Evolutionary conservation across 164 flowering plant species (phyloP), one percentile per base, ranked within the genome.

Genomic region (Paratinospora sagittata): DNA sequence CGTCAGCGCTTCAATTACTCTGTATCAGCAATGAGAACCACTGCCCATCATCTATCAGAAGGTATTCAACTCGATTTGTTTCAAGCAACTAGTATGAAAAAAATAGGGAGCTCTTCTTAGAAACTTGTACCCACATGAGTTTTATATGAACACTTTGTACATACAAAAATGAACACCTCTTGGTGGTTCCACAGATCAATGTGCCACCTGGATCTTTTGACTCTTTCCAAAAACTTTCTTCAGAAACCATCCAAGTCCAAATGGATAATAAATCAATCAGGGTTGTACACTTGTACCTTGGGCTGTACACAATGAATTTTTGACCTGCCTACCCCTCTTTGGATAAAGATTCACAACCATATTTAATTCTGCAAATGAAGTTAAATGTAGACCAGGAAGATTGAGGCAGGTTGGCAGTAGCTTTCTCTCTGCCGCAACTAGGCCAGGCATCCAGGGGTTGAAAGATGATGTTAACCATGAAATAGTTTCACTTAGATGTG

Each of bases 1-100:
- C 91, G 85, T 65, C 95, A 89, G 78, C 90, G 97, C 37, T 91
- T 87, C 78, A 93, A 90, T 79, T 84, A 88, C 77, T 96, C 97
- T 0, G 90, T 83, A 5, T 87, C 97, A 7, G 79, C 97, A 34
- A 89, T 96, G 97, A 93, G 82, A 79, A 85, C 90, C 41, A 80
- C 89, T 52, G 89, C 95, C 70, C 88, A 85, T 30, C 90, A 94
- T 82, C 73, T 94, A 64, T 85, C 93, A 66, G 91, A 79, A 83
- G 98, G 98, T 94, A 82, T 17, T 70, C n/a, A 34, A 55, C 55
- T 16, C 36, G 0, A 0, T 65, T 73, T 65, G 8, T 49, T 30
- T 73, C n/a, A 39, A 21, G 39, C 64, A 36, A 55, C 63, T 27
- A 2, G 27, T 58, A 27, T 27, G 8, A 11, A n/a, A 27, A 37